Percentiles rank a stretch among this genome's conserved stretches.
These are phyloP conservation scores for Aureobasidium leucospermi DNA, from an alignment of 2,329 filamentous ascomycete genomes.

Conservation along the genomic window DNA sequence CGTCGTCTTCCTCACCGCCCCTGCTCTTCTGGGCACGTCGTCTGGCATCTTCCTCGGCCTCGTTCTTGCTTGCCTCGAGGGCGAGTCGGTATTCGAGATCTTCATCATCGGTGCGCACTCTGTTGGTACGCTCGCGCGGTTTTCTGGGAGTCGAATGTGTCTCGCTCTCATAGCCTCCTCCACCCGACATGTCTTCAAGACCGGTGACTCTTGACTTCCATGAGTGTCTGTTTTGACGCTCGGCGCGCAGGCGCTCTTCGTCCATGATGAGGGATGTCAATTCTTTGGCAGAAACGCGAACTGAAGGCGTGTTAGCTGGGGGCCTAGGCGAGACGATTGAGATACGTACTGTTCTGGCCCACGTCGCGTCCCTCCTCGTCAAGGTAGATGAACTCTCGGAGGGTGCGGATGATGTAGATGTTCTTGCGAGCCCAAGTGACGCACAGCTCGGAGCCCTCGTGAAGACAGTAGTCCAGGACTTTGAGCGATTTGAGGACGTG, in stretches of 20 bases:
- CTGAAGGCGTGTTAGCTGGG: conserved; percentile 45
- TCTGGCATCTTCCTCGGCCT: conserved; percentile 85
- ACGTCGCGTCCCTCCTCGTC: conserved; percentile 90
- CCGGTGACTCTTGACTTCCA: conserved; percentile 97
- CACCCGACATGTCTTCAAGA: conserved; percentile 66
- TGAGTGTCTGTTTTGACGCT: conserved; percentile 82
- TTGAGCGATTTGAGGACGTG: conserved; percentile 97
- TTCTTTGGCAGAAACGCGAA: conserved; percentile 93
- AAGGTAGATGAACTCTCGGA: conserved; percentile 93
- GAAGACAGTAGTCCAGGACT: conserved; percentile 93
- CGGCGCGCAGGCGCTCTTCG: conserved; percentile 82
- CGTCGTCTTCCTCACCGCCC: conserved; percentile 59
- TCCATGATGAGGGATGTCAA: conserved; percentile 86
- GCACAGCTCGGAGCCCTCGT: conserved; percentile 92
- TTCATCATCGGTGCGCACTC: conserved; percentile 55
- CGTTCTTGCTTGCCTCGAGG: conserved; percentile 88
- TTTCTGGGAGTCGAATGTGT: conserved; percentile 29
- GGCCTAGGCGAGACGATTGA: conserved; percentile 11
- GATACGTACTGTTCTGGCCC: conserved; percentile 80
- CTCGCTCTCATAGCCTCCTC: conserved; percentile 28
- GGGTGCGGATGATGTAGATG: conserved; percentile 96
- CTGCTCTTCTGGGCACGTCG: conserved; percentile 48
- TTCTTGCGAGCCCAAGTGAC: conserved; percentile 98
- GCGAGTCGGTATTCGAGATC: conserved; percentile 87
- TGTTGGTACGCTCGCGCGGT: conserved; percentile 31